phyloP scores from a whole-genome alignment of 2,329 filamentous ascomycete species.

The Colletotrichum simmondsii region DNA sequence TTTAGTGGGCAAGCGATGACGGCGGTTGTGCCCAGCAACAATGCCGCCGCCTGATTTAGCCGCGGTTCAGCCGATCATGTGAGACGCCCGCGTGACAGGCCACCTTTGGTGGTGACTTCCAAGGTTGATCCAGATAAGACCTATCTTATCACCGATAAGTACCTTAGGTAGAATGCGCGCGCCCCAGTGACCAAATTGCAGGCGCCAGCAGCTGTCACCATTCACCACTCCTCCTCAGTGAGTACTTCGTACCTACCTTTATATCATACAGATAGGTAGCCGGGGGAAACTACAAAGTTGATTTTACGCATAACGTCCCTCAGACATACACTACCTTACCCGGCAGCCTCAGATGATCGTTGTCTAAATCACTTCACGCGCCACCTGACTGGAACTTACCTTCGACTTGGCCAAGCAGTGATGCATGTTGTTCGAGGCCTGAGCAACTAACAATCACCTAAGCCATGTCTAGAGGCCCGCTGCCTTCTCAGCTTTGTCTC shows the following conservation, averaged over 20 bases:
- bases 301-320: not conserved
- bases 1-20: slow-evolving; percentile 34
- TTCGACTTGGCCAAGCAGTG: not conserved
- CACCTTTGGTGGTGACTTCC: not conserved
- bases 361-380: not conserved
- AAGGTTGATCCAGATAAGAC: not conserved
- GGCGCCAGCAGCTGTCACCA: not conserved
- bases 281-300: no score
- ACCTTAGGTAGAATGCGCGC: no score
- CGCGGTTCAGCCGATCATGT: slow-evolving; percentile 30
- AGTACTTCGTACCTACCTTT: no score
- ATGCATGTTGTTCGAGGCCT: not conserved
- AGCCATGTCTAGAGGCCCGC: slow-evolving; percentile 67
- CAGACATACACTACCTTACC: not conserved
- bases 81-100: slow-evolving; percentile 21
- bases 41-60: slow-evolving; percentile 4
- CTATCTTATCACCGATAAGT: slow-evolving; percentile 2
- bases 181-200: not conserved
- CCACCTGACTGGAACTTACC: no score
- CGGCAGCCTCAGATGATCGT: not conserved
- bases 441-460: not conserved
- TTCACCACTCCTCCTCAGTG: no score
- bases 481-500: slow-evolving; percentile 73
- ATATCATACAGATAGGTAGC: no score
- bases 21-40: slow-evolving; percentile 29